These are phyloP conservation scores for Rhizopogon salebrosus DNA, from an alignment of 768 basidiomycete species.

Conservation along the genomic window DNA sequence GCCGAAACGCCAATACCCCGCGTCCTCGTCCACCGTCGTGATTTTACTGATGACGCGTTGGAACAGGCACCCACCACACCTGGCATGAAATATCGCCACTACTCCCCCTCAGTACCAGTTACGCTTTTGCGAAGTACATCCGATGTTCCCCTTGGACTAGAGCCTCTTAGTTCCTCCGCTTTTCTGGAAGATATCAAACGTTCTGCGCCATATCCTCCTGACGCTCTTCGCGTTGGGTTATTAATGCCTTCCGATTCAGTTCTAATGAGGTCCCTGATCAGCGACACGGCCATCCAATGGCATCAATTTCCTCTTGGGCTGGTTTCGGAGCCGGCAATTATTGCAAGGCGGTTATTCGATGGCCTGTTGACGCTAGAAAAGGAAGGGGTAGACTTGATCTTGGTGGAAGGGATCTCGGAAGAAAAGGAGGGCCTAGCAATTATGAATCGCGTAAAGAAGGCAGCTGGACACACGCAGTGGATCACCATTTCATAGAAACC, in stretches of 20 bases:
- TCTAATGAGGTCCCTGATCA: slow-evolving; percentile 24
- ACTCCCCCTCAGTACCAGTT: slow-evolving; percentile 87
- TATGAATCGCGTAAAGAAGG: slow-evolving; percentile 92
- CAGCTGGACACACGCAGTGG: slow-evolving; percentile 57
- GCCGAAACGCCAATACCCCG: slow-evolving; percentile 35
- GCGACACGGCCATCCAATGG: slow-evolving; percentile 45
- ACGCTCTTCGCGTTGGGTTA: slow-evolving; percentile 52
- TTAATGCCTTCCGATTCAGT: slow-evolving; percentile 58
- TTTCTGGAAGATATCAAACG: slow-evolving; percentile 41
- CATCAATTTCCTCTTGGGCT: slow-evolving; percentile 47
- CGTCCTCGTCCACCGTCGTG: slow-evolving; percentile 75
- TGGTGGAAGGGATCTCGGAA: slow-evolving; percentile 82
- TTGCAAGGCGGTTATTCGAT: slow-evolving; percentile 82
- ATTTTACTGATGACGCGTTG: slow-evolving; percentile 64
- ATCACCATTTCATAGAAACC: slow-evolving; percentile 13
- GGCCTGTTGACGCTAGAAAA: slow-evolving; percentile 78
- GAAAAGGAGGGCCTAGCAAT: slow-evolving; percentile 83
- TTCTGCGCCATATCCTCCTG: slow-evolving; percentile 2
- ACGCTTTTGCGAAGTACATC: slow-evolving; percentile 57
- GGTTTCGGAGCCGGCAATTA: slow-evolving; percentile 51
- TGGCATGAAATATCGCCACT: slow-evolving; percentile 99
- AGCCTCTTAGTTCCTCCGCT: slow-evolving; percentile 24
- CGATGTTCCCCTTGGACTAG: slow-evolving; percentile 32
- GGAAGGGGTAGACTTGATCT: slow-evolving; percentile 71
- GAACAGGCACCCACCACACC: slow-evolving; percentile 88